Conservation (phyloP, 179 eudicot species). For the Silene coronaria region DNA sequence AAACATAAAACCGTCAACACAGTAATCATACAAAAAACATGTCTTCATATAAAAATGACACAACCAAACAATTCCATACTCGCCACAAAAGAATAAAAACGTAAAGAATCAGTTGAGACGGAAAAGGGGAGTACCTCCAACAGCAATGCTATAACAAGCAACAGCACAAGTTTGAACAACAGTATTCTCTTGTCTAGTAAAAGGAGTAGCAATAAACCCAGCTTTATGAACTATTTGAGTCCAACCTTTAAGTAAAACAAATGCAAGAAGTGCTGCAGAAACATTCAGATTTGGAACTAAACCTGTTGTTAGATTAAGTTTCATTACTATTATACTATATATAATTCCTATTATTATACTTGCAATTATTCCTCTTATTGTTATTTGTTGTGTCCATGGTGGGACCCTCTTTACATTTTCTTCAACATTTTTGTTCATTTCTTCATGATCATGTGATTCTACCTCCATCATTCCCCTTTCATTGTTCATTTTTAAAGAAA, state of each 20-base stretch:
- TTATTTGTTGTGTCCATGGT: constrained; percentile 77
- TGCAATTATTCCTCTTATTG: constrained; percentile 61
- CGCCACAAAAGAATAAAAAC: too few relatives aligned
- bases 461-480: constrained; percentile 20
- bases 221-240: constrained; percentile 51
- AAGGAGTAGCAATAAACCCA: constrained; percentile 49
- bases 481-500: constrained; percentile 11
- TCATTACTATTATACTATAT: constrained; percentile 78
- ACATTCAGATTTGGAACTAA: constrained; percentile 80
- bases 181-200: constrained; percentile 82
- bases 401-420: constrained; percentile 29
- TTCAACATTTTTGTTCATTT: constrained; percentile 9
- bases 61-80: neutral
- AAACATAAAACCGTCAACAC: neutral
- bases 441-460: constrained; percentile 20
- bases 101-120: neutral
- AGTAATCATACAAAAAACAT: neutral
- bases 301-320: constrained; percentile 90
- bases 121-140: constrained; percentile 48
- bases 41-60: neutral
- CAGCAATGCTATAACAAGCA: constrained; percentile 84
- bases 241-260: constrained; percentile 54
- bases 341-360: constrained; percentile 62
- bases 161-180: constrained; percentile 91
- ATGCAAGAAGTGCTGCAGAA: constrained; percentile 83